Evolutionary conservation across 192 early-diverging fungal genomes (phyloP), one percentile per base, ranked within the genome.

Genomic region (Backusella psychrophila): DNA sequence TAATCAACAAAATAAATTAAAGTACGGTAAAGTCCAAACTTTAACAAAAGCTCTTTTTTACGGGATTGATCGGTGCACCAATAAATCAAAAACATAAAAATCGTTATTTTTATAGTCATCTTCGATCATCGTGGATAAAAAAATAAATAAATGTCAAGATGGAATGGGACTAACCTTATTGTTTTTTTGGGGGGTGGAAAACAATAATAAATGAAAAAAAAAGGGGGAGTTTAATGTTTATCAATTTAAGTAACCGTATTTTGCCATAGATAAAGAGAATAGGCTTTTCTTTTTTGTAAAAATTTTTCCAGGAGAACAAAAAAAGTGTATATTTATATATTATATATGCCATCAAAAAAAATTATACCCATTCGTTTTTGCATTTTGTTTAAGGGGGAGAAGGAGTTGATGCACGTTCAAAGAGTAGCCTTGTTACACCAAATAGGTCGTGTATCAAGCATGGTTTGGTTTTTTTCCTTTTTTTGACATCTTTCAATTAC

Each of bases 1-100:
- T 59, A 59, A 59, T 59, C 56, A 59, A 59, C 23, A 59, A 59
- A 59, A 59, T 59, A 59, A 59, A 59, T 59, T 59, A 59, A 59
- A 59, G 8, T 26, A 59, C 56, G 56, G 56, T 26, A 59, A 26
- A 59, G 21, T 59, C 23, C 56, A 59, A 59, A 59, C 21, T 59
- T 59, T 59, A 59, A 26, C 56, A 59, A 59, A 59, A 26, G 56
- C 23, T 59, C 4, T 12, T 59, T 26, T 59, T 59, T 12, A 26
- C 56, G 56, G 56, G 23, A 59, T 59, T 59, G 56, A 26, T 59
- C 56, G 56, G 56, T 59, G 56, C 56, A 26, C 56, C 56, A 59
- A 59, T 59, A 59, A 59, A 59, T 59, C 56, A 59, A 59, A 59
- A 59, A 59, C 3, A 26, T 59, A 59, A 59, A 59, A 59, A 59